phyloP scores from a whole-genome alignment of 768 basidiomycete genomes.

The Termitomyces sp. region DNA sequence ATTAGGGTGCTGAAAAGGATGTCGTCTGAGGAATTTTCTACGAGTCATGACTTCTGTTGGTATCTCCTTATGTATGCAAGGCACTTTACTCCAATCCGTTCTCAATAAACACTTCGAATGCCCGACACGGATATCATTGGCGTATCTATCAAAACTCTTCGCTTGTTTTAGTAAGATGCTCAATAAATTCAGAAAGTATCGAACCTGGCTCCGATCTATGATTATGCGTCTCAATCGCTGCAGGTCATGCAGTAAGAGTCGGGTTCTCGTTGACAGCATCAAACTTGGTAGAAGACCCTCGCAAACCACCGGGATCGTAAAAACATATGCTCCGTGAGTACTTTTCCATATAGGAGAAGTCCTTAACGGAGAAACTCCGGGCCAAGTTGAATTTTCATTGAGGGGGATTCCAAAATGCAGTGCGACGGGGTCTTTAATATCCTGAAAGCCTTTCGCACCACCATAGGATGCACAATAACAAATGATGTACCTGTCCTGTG shows the following conservation, averaged over 20 bases:
- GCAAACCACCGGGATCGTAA: constrained; percentile 25
- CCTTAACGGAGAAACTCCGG: constrained; percentile 20
- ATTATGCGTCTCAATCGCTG: constrained; percentile 17
- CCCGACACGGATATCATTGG: constrained; percentile 3
- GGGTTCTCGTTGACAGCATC: constrained; percentile 4
- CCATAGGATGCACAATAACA: constrained; percentile 32
- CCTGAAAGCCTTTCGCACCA: constrained; percentile 15
- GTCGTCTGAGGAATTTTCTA: neutral
- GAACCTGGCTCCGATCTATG: constrained; percentile 8
- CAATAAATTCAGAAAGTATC: neutral
- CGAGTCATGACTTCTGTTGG: neutral
- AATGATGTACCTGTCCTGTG: constrained; percentile 24
- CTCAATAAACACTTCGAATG: neutral
- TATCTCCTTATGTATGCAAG: neutral
- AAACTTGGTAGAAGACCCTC: constrained; percentile 11
- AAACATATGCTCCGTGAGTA: constrained; percentile 20
- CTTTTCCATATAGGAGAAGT: constrained; percentile 24
- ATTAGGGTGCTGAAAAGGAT: neutral
- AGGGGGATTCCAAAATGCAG: constrained; percentile 31
- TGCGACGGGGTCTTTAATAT: constrained; percentile 19
- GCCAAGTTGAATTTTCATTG: constrained; percentile 22
- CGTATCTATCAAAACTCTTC: constrained; percentile 9
- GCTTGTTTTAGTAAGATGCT: neutral
- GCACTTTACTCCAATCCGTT: neutral
- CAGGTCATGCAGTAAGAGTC: constrained; percentile 19